Base-by-base conservation (phyloP, 352 stramenopile species). In the Pythium myriotylum region DNA sequence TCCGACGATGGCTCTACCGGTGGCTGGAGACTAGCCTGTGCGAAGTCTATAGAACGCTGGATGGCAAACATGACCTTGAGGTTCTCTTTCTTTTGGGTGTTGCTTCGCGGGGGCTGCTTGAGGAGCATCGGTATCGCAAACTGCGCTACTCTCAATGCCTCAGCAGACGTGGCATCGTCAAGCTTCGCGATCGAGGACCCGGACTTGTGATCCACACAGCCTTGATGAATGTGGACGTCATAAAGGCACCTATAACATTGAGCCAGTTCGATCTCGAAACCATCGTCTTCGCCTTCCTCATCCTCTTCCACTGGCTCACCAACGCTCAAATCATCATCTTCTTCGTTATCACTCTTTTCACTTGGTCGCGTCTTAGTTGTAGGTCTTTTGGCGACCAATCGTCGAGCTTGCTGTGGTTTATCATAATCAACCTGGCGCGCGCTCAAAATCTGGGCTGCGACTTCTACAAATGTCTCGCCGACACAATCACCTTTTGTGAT, bases 221-320 rank as follows among this genome's bases (percentile, higher is more conserved):
- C 76, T 2, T 77, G 49, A n/a, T 89, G 17, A 33, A 94, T 72
- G 20, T 89, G 79, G 4, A 86, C 73, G 47, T 92, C 83, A 42
- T 92, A 92, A 20, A 92, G 53, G 29, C 85, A 94, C 37, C 74
- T 71, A 33, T 85, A 92, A 56, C 79, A 89, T 54, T 94, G 85
- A 14, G 74, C 81, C 2, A 89, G 26, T 20, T 75, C 77, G 14
- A 65, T 65, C 10, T 89, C 77, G 26, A 89, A 76, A n/a, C 58
- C 62, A n/a, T 70, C 48, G 26, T 67, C 66, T n/a, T 41, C 47
- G 10, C 60, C 49, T 12, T 43, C 52, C 3, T 54, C 47, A 49
- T 22, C 57, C 13, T 56, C 59, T 23, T 47, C 33, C 3, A 13
- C 41, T 35, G 29, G 29, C 29, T 35, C 29, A 10, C 29, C 29